A percentile compares a stretch with the other conserved stretches of the same genome.
Conservation (phyloP, 2,329 filamentous ascomycete genomes). For the Trichoderma arundinaceum region DNA sequence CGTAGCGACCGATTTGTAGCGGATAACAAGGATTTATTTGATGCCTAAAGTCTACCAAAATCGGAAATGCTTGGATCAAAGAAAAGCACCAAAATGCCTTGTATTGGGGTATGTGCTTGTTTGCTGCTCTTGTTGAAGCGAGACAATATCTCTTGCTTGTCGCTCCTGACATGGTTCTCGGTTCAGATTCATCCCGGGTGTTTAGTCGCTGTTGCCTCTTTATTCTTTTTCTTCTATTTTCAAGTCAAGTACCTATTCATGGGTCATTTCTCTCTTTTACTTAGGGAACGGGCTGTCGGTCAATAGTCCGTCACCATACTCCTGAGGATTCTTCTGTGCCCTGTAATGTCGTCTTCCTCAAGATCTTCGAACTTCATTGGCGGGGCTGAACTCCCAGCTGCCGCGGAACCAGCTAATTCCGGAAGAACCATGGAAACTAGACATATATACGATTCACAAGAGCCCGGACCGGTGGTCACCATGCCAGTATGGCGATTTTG, state of each 20-base stretch:
- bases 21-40: background rate
- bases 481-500: slow-evolving; percentile 45
- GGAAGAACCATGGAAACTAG: background rate
- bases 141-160: background rate
- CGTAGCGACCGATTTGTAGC: background rate
- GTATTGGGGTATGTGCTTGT: background rate
- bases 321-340: background rate
- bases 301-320: no score
- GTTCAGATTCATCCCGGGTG: background rate
- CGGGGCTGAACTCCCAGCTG: background rate
- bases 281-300: no score
- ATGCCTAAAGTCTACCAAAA: background rate
- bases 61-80: background rate
- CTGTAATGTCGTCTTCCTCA: background rate
- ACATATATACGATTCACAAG: background rate
- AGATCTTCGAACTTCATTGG: background rate
- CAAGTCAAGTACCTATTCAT: no score
- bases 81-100: background rate
- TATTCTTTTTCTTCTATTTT: no score
- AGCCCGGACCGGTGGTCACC: slow-evolving; percentile 2
- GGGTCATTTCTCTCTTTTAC: no score
- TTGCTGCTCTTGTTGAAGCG: background rate
- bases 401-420: background rate
- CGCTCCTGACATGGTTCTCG: background rate
- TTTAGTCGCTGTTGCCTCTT: background rate